Base-by-base conservation (phyloP, 2,329 filamentous ascomycete genomes). In the Verticillium isaacii region DNA sequence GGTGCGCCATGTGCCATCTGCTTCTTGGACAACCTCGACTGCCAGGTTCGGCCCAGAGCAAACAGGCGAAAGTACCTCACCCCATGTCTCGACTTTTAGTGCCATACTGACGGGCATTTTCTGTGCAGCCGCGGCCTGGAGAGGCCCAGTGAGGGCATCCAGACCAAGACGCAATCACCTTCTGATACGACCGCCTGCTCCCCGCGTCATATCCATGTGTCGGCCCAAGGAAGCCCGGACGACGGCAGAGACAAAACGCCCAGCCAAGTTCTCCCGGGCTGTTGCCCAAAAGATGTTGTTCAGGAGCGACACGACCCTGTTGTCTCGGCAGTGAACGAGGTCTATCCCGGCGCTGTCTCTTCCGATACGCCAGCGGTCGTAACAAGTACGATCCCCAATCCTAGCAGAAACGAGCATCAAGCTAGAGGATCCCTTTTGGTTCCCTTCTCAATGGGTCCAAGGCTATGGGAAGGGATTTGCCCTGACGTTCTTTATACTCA, bases 1-100 rank as follows among this genome's bases (percentile, higher is more conserved):
- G 80, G 79, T 3, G 72, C 75, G 37, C 81, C 80, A 7, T 84
- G 78, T 70, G 82, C 81, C 72, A 82, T 82, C 61, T 83, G 80
- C 67, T 80, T 79, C 56, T 77, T 82, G 60, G 80, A 83, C 65
- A 78, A 77, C 62, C 79, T 82, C 64, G 73, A 72, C 0, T 77
- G 77, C 65, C 68, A 80, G 57, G 72, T 77, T 73, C 12, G 74
- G 72, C 52, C 72, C 74, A 64, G 77, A 73, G 29, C 77, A 73
- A 5, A 73, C 72, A 63, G 74, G 75, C 74, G 77, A 64, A 71
- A 75, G 69, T 12, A 32, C 32, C 11, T 14, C 15, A 11, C 12
- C 39, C 23, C 34, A 14, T 9, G 11, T n/a, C 17, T 36, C 2
- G 14, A 0, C 14, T 17, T 6, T 36, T 36, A 11, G 12, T 15